Evolutionary conservation across 2,329 filamentous ascomycete genomes (phyloP).

Genomic region (Fusarium secorum): DNA sequence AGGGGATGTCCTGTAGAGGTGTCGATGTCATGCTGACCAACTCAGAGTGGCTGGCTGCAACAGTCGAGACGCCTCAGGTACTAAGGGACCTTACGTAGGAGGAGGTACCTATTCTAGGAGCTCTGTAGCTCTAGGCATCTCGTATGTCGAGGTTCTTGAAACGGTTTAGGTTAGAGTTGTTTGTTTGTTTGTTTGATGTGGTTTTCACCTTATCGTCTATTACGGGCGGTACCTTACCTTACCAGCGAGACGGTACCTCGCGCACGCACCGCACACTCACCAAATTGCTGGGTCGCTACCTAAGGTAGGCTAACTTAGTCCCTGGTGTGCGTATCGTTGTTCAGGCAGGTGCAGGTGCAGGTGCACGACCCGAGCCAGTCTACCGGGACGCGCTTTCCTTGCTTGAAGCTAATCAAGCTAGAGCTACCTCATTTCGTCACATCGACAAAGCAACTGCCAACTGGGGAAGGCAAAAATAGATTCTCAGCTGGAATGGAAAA

Average conservation of each 20-base stretch:
- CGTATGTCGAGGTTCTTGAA: not conserved
- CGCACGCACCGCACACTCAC: not conserved
- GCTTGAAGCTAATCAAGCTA: not conserved
- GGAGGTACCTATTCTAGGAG: not conserved
- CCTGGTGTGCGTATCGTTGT: conserved; percentile 7
- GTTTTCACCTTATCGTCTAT: not conserved
- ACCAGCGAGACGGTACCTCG: not conserved
- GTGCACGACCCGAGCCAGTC: conserved; percentile 17
- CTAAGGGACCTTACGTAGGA: not conserved
- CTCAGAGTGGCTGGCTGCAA: conserved; percentile 23
- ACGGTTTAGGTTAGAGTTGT: not conserved
- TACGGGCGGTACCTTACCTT: not conserved
- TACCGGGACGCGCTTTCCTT: conserved; percentile 25
- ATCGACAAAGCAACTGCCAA: conserved; percentile 1
- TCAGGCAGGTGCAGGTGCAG: conserved; percentile 5
- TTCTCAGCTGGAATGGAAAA: conserved; percentile 7
- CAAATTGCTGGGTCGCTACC: not conserved
- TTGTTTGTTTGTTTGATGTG: not conserved
- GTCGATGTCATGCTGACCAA: conserved; percentile 21
- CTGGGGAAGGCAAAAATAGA: conserved; percentile 1
- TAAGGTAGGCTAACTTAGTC: not conserved
- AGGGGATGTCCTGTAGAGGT: conserved; percentile 1
- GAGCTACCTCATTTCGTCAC: not conserved
- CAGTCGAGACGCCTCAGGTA: not conserved
- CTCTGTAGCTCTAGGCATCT: not conserved